Evolutionary conservation across 352 stramenopile species (phyloP).

Genomic region (Plasmopara viticola): DNA sequence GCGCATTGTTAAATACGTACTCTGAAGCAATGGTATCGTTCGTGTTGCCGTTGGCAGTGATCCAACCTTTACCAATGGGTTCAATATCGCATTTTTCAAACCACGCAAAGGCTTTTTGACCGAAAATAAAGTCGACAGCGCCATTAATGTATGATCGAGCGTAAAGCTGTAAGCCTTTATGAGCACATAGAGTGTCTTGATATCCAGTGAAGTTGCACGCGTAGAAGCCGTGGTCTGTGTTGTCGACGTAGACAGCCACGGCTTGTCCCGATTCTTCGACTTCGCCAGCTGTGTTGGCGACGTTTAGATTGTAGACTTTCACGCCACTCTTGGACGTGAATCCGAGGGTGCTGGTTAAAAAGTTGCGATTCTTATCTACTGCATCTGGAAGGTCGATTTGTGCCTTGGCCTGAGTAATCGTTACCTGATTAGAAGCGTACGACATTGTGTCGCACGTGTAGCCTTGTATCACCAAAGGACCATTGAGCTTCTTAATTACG

Average conservation of each 20-base stretch:
- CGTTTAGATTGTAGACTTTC: conserved; percentile 15
- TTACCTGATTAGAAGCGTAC: conserved; percentile 4
- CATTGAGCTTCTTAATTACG: background rate
- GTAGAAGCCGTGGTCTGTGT: conserved; percentile 7
- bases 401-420: conserved; percentile 4
- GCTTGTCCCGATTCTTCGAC: conserved; percentile 5
- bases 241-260: conserved; percentile 8
- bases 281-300: conserved; percentile 11
- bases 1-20: conserved; percentile 13
- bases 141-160: conserved; percentile 5
- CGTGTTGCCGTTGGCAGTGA: conserved; percentile 9
- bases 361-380: background rate
- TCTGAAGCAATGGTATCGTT: conserved; percentile 4
- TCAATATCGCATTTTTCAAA: conserved; percentile 5
- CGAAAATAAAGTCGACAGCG: conserved; percentile 10
- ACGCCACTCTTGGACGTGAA: conserved; percentile 7
- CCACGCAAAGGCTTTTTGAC: conserved; percentile 3
- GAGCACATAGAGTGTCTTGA: conserved; percentile 9
- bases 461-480: conserved; percentile 2
- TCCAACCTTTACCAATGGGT: background rate
- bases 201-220: conserved; percentile 10
- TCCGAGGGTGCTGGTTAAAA: background rate
- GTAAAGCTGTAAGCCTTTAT: conserved; percentile 4
- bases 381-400: conserved; percentile 1
- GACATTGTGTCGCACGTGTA: conserved; percentile 3